Evolutionary conservation across 495 filamentous ascomycete species (phyloP).

Genomic region (Saxophila tyrrhenica): DNA sequence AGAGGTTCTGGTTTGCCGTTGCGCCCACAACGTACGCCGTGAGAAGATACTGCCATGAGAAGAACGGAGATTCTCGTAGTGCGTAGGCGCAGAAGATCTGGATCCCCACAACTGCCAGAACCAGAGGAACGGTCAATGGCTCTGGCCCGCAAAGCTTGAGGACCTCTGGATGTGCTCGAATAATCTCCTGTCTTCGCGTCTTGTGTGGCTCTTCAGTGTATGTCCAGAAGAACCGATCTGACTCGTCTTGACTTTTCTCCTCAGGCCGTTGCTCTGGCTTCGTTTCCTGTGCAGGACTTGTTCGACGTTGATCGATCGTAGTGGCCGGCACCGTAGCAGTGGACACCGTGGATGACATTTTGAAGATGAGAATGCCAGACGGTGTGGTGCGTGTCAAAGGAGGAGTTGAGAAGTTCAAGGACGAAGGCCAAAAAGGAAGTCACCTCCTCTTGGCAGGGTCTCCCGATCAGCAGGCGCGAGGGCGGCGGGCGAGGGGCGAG

Average conservation of each 20-base stretch:
- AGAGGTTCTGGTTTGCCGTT: slow-evolving; percentile 96
- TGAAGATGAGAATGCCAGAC: background rate
- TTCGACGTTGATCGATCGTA: background rate
- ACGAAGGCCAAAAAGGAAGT: background rate
- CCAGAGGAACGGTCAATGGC: slow-evolving; percentile 88
- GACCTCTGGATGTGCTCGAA: slow-evolving; percentile 97
- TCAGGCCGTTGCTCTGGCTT: background rate
- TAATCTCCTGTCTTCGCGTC: slow-evolving; percentile 80
- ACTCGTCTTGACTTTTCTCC: background rate
- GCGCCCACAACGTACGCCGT: slow-evolving; percentile 89
- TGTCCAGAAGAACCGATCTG: slow-evolving; percentile 69
- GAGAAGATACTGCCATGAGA: slow-evolving; percentile 72
- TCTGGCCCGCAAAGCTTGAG: slow-evolving; percentile 96
- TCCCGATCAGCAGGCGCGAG: too few species aligned
- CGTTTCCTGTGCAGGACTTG: background rate
- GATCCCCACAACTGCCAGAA: slow-evolving; percentile 69
- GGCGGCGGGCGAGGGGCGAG: too few species aligned
- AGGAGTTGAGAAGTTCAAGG: background rate
- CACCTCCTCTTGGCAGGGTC: background rate
- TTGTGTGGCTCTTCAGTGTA: slow-evolving; percentile 97
- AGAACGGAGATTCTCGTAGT: slow-evolving; percentile 66
- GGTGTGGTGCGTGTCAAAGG: background rate
- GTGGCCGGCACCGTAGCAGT: background rate
- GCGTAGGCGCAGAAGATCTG: slow-evolving; percentile 72
- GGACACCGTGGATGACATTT: background rate